Conservation (phyloP, 495 filamentous ascomycete genomes). For the Staphylotrichum longicolle region DNA sequence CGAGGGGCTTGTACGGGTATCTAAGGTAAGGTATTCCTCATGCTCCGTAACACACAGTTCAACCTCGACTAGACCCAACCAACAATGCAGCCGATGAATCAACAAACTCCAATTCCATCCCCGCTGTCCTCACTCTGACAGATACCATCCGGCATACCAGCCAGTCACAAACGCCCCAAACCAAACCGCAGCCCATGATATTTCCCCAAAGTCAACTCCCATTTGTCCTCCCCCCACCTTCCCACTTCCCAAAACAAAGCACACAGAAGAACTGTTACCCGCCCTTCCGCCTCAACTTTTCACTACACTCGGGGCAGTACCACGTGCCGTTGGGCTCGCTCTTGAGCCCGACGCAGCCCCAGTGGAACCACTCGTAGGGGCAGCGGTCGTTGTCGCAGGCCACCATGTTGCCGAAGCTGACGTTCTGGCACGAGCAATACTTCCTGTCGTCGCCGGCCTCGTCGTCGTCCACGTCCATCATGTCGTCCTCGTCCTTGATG, state of each 20-base stretch:
- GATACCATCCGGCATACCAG: too few species aligned
- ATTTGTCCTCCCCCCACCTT: background rate
- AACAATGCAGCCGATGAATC: too few species aligned
- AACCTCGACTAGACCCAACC: too few species aligned
- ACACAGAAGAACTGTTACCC: background rate
- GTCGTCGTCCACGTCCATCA: constrained; percentile 71
- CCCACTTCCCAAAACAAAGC: background rate
- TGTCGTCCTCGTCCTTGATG: constrained; percentile 59
- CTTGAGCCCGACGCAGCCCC: constrained; percentile 87
- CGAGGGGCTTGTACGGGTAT: too few species aligned
- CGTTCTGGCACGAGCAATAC: constrained; percentile 89
- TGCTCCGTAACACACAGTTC: too few species aligned
- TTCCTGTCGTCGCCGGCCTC: constrained; percentile 83
- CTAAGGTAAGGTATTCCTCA: too few species aligned
- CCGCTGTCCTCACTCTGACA: too few species aligned
- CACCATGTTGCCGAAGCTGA: constrained; percentile 97
- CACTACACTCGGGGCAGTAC: constrained; percentile 83
- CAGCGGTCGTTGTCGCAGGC: constrained; percentile 94
- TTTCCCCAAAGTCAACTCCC: background rate
- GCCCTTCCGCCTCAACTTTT: constrained; percentile 48
- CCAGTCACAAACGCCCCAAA: too few species aligned
- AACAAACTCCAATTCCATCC: too few species aligned
- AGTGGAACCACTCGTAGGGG: constrained; percentile 97
- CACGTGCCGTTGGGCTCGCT: constrained; percentile 87
- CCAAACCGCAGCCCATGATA: too few species aligned